Evolutionary conservation across 805 yeast species (phyloP).

Genomic region (Priceomyces medius): DNA sequence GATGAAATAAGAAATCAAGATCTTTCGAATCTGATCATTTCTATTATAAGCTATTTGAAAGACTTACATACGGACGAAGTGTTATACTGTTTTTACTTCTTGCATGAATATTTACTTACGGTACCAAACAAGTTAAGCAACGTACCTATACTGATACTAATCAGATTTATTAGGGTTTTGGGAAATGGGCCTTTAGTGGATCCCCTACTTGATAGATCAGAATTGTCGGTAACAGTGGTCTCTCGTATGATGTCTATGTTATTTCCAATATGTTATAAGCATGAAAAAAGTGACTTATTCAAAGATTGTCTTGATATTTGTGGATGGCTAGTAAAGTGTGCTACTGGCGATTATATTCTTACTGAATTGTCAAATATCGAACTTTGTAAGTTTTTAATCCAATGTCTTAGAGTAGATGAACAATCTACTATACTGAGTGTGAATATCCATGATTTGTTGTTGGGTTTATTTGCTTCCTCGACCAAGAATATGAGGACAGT

Average conservation of each 20-base stretch:
- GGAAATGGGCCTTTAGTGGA: conserved; percentile 31
- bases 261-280: conserved; percentile 25
- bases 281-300: conserved; percentile 20
- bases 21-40: not conserved
- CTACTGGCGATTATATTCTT: conserved; percentile 38
- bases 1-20: not conserved
- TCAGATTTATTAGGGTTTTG: conserved; percentile 21
- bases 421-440: conserved; percentile 22
- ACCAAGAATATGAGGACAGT: conserved; percentile 20
- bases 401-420: conserved; percentile 23
- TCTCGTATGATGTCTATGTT: conserved; percentile 28
- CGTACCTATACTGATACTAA: conserved; percentile 6
- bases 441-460: conserved; percentile 15
- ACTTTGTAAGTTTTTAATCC: conserved; percentile 32
- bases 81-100: conserved; percentile 5
- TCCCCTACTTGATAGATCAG: conserved; percentile 38
- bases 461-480: conserved; percentile 13
- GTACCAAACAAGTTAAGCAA: not conserved
- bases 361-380: conserved; percentile 33
- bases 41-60: conserved; percentile 6
- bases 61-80: conserved; percentile 5
- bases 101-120: conserved; percentile 4
- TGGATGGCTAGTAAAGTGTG: conserved; percentile 43
- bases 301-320: conserved; percentile 50
- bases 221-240: conserved; percentile 33